phyloP scores from a whole-genome alignment of 345 rosid species.

The Crucihimalaya himalaica region DNA sequence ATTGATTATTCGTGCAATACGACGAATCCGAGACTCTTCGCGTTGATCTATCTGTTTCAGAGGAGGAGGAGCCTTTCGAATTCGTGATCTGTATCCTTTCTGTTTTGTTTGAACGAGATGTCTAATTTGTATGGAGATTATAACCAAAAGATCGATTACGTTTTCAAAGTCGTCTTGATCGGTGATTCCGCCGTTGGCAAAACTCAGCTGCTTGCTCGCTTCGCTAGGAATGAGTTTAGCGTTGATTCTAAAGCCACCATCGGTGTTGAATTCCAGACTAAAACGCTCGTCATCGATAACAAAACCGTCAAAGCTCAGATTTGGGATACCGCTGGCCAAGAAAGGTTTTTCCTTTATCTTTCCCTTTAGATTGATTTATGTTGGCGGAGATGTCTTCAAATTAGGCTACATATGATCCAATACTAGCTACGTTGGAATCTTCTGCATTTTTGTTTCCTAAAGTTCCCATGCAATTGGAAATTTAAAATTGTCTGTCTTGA shows the following conservation, averaged over 20 bases:
- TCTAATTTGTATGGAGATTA: conserved; percentile 75
- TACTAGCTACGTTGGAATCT: neutral
- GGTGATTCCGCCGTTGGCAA: conserved; percentile 90
- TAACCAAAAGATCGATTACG: conserved; percentile 84
- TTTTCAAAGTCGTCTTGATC: conserved; percentile 77
- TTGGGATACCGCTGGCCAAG: conserved; percentile 95
- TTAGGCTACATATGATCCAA: neutral
- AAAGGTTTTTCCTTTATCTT: conserved; percentile 47
- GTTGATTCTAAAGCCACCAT: conserved; percentile 84
- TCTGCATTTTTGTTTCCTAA: neutral
- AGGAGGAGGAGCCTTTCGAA: neutral
- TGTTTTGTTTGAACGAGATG: conserved; percentile 39
- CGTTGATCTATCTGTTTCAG: conserved; percentile 22
- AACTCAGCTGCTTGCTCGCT: conserved; percentile 76
- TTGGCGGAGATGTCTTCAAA: neutral
- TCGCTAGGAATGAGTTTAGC: conserved; percentile 79
- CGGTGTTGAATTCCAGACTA: conserved; percentile 89
- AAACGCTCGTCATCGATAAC: conserved; percentile 71
- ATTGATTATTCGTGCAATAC: conserved; percentile 12
- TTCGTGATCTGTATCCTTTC: conserved; percentile 12
- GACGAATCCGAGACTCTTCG: conserved; percentile 23
- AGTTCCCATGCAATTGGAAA: no score
- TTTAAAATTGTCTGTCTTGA: no score
- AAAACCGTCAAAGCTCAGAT: conserved; percentile 87
- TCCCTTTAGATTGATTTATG: neutral